Evolutionary conservation across 208 protist species (phyloP), one percentile per base, ranked within the genome.

Genomic region (Endotrypanum monterogeii): DNA sequence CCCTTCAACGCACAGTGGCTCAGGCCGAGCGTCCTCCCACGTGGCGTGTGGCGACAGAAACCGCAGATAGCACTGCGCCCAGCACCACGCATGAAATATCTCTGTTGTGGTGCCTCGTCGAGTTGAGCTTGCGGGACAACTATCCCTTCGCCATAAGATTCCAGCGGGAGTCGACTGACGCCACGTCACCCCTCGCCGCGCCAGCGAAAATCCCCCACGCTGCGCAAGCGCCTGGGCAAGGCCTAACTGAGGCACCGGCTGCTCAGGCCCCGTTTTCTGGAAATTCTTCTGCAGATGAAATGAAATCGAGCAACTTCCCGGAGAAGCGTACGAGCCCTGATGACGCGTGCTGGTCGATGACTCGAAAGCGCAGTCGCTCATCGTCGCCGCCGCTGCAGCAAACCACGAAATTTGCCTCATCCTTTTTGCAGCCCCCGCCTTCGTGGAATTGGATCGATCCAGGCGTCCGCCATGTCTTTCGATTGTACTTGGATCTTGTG

Each of bases 391-490:
- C 28, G 39, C 44, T 12, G 44, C 3, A 54, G 14, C 20, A 57
- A 41, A 28, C 48, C 48, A 37, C 60, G 4, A 18, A 44, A 28
- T 16, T 9, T 3, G 8, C 44, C 35, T 18, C 62, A 25, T 46
- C 46, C 7, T 41, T 2, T 51, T 63, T 46, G 55, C 28, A 23
- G 30, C 51, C 51, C 51, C 73, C 58, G 30, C 63, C 50, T 12
- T 74, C 67, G 23, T 68, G 61, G 65, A 68, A 71, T 30, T 85
- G 80, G 80, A 52, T 85, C 16, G 32, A 73, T 28, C 55, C 67
- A 14, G 80, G 80, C 32, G 72, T 85, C 16, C 80, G 75, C 23
- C 35, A 30, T 12, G 69, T 57, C 54, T 70, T 83, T n/a, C 74
- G 78, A 35, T 74, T 84, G 9, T 78, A 80, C 71, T 11, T 80